Base-by-base conservation (phyloP, 2,329 filamentous ascomycete genomes). In the Endocalyx cinctus region DNA sequence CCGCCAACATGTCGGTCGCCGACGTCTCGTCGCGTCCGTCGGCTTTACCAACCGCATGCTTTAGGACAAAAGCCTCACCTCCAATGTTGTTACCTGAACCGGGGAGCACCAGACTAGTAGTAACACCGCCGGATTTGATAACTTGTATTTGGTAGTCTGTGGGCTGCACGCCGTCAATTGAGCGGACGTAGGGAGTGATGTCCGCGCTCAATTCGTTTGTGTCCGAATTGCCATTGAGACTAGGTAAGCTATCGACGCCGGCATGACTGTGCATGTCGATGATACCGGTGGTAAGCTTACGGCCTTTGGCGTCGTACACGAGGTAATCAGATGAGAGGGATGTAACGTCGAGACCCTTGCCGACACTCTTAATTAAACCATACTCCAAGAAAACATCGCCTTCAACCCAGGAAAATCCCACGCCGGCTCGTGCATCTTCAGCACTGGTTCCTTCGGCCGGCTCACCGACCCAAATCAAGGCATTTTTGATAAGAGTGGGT, bases 11-110 rank as follows among this genome's bases (percentile, higher is more conserved):
- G 43, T 82, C 74, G 16, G 66, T 59, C 3, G 74, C 76, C 33
- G 78, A 82, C 27, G 80, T 70, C 53, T 84, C 80, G 12, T 67
- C 60, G 15, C 80, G 70, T 4, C 79, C 77, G 42, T 82, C 72
- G 0, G 63, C 46, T 35, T 66, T 67, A 14, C 79, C 79, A 10
- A 82, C 72, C 8, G 79, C 74, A 40, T 80, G 77, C 60, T 85
- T 86, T 54, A 86, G 71, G 5, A 80, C 70, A 37, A 69, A 84
- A 0, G 80, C 82, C 52, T 85, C 80, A 40, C 82, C 82, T 16
- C 78, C 82, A 25, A 86, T 84, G 51, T 84, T 84, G 56, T 83
- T 86, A n/a, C 72, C 78, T 1, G 76, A 81, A 2, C 82, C 81
- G 1, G 82, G 81, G 1, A 85, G 64, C 4, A 84, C 62, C 2